Evolutionary conservation across 371 early-diverging fungal species (phyloP).

Genomic region (Syncephalastrum sp.): DNA sequence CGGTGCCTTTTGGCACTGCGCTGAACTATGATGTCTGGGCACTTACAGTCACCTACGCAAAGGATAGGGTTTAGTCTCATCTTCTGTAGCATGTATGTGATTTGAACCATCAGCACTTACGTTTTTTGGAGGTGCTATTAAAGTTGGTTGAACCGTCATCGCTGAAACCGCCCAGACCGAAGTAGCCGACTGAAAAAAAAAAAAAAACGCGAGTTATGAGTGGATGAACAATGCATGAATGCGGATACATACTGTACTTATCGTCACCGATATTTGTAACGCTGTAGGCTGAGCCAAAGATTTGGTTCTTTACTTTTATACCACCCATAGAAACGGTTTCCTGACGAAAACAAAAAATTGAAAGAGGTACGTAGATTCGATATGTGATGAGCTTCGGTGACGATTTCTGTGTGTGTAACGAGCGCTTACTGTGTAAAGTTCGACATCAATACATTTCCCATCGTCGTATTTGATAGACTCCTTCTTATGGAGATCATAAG

Average conservation of each 20-base stretch:
- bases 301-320: constrained; percentile 30
- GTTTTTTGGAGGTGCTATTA: constrained; percentile 22
- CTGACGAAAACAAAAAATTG: constrained; percentile 11
- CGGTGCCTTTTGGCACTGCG: too few relatives aligned
- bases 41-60: too few relatives aligned
- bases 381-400: not conserved
- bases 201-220: not conserved
- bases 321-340: constrained; percentile 44
- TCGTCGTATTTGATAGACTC: constrained; percentile 38
- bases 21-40: too few relatives aligned
- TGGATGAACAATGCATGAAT: not conserved
- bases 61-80: too few relatives aligned
- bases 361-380: not conserved
- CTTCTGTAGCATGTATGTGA: too few relatives aligned
- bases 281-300: constrained; percentile 43
- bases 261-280: constrained; percentile 38
- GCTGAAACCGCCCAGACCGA: constrained; percentile 41
- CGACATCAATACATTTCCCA: constrained; percentile 40
- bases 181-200: constrained; percentile 25
- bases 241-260: constrained; percentile 31
- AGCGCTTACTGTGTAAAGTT: constrained; percentile 34
- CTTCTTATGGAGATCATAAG: constrained; percentile 37
- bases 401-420: not conserved
- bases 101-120: constrained; percentile 9
- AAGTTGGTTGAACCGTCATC: constrained; percentile 36